These are phyloP conservation scores for Leucaena leucocephala DNA, from an alignment of 306 rosid species.

Conservation along the genomic window DNA sequence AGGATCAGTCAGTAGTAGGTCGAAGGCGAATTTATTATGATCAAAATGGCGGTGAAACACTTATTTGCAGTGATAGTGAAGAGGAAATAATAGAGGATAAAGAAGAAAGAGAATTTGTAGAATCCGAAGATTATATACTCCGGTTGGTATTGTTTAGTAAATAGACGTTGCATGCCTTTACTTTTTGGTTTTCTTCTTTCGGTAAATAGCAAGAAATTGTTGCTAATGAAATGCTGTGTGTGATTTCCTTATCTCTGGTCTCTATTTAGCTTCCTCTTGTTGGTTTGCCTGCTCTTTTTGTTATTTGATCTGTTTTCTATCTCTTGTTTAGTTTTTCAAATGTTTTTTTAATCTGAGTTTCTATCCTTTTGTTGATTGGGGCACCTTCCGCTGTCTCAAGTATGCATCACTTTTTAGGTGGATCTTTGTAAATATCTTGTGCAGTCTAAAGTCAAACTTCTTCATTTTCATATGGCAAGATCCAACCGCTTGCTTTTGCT, in stretches of 20 bases:
- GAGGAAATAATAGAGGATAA: slow-evolving; percentile 90
- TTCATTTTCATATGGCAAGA: neutral
- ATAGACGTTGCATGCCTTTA: slow-evolving; percentile 35
- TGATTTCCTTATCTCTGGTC: neutral
- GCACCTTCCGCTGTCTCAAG: neutral
- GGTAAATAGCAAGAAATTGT: slow-evolving; percentile 19
- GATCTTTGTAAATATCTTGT: neutral
- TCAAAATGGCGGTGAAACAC: slow-evolving; percentile 97
- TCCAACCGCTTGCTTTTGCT: neutral
- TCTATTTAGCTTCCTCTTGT: neutral
- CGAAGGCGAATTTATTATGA: slow-evolving; percentile 97
- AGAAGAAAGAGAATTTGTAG: slow-evolving; percentile 82
- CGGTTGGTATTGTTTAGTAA: slow-evolving; percentile 62
- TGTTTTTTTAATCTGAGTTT: neutral
- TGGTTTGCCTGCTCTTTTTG: neutral
- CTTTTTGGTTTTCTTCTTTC: slow-evolving; percentile 12
- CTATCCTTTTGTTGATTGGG: neutral
- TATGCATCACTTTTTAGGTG: slow-evolving; percentile 1
- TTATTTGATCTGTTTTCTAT: neutral
- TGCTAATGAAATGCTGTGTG: neutral
- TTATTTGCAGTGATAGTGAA: slow-evolving; percentile 98
- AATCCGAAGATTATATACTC: slow-evolving; percentile 91
- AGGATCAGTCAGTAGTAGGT: slow-evolving; percentile 97
- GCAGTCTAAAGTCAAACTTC: neutral
- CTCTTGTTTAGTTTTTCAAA: slow-evolving; percentile 3